Evolutionary conservation across 129 eudicot species (phyloP), one percentile per base, ranked within the genome.

Genomic region (Tagetes patula): DNA sequence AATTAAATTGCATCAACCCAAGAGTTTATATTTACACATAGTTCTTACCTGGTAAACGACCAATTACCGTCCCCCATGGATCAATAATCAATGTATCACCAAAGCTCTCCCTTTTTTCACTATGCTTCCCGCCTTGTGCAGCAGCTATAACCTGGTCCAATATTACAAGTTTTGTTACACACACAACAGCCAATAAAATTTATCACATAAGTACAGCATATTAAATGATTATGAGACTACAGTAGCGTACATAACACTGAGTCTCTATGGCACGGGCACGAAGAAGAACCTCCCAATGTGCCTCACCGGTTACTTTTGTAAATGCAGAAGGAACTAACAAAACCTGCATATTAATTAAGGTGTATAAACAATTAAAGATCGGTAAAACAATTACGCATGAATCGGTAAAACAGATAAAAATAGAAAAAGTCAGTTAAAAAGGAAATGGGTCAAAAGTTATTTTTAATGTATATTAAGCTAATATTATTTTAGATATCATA

Each of bases 181-280:
- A 56, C 41, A 58, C 31, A 41, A 9, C 6, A 31, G 20, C 27
- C 40, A 37, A 37, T 3, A 12, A n/a, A 31, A 54, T 41, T 45
- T 76, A 9, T 45, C 58, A 53, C 47, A 38, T 32, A 52, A 34
- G 14, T 46, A 38, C 8, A 39, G 65, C 65, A 52, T 5, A 52
- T 42, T 10, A 71, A 14, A 53, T 14, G 45, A 27, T 20, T 3
- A 45, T 20, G 38, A 61, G 60, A n/a, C 4, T 60, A 68, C 5
- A 43, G 77, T 13, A 63, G 63, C 3, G 39, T 88, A 91, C 98
- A 73, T 93, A 93, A 77, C 98, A 93, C 67, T 93, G 98, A 37
- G 96, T 89, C 81, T 93, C 98, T 72, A 93, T 86, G 54, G 98
- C 98, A 75, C 98, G 91, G 40, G 98, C 96, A 67, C 98, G 96